phyloP scores from a whole-genome alignment of 2,329 filamentous ascomycete species.

The Ceratocystis variospora region DNA sequence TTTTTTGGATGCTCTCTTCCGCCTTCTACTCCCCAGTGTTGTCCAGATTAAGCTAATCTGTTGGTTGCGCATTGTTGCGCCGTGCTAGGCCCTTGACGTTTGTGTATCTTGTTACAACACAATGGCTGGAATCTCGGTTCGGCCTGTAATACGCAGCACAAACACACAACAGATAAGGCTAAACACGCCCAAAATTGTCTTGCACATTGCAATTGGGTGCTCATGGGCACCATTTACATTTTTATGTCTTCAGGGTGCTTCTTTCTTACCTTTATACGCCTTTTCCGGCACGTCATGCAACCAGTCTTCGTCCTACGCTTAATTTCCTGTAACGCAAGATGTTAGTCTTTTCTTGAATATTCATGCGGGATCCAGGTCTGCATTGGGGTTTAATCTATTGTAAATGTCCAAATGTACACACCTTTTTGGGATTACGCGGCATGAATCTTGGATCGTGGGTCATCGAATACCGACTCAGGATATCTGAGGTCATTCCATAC shows the following conservation, averaged over 20 bases:
- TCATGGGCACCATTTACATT: neutral
- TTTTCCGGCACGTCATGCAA: slow-evolving; percentile 48
- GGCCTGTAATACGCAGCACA: slow-evolving; percentile 11
- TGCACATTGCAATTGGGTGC: neutral
- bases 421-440: slow-evolving; percentile 43
- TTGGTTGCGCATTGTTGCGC: neutral
- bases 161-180: neutral
- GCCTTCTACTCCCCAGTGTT: neutral
- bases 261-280: slow-evolving; percentile 42
- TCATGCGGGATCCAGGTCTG: neutral
- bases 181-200: neutral
- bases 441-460: slow-evolving; percentile 37
- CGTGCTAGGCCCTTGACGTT: neutral
- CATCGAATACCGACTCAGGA: slow-evolving; percentile 34
- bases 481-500: slow-evolving; percentile 33
- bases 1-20: neutral
- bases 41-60: neutral
- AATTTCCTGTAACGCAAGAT: slow-evolving; percentile 36
- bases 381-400: neutral
- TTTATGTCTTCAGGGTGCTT: neutral
- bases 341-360: slow-evolving; percentile 11
- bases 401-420: slow-evolving; percentile 25
- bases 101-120: slow-evolving; percentile 1
- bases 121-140: neutral
- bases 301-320: slow-evolving; percentile 50